phyloP scores from a whole-genome alignment of 345 rosid species.

The Linum lewisii region DNA sequence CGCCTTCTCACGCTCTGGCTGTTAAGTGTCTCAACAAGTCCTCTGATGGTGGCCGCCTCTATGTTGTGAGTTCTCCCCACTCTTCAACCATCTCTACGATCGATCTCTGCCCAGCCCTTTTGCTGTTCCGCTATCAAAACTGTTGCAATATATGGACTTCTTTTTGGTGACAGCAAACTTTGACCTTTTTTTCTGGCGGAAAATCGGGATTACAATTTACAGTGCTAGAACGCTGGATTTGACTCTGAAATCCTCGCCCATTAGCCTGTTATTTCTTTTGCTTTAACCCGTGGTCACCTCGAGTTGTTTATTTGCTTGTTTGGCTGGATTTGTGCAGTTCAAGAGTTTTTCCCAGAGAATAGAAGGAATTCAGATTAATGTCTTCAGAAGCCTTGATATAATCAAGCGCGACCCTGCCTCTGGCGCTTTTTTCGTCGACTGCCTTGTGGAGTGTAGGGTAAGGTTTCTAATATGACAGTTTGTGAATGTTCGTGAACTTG shows the following conservation, averaged over 20 bases:
- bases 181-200: background rate
- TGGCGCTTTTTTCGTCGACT: conserved; percentile 68
- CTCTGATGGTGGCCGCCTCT: conserved; percentile 64
- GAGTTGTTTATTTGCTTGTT: background rate
- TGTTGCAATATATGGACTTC: background rate
- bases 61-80: conserved; percentile 32
- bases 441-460: conserved; percentile 92
- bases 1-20: conserved; percentile 46
- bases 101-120: background rate
- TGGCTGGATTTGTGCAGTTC: conserved; percentile 39
- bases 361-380: conserved; percentile 68
- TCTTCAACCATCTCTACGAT: background rate
- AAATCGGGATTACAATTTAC: background rate
- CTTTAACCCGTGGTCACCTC: background rate
- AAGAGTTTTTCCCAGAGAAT: conserved; percentile 55
- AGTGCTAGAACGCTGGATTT: too few species aligned
- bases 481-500: background rate
- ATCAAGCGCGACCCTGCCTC: conserved; percentile 63
- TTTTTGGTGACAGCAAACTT: background rate
- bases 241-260: too few species aligned
- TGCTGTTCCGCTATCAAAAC: background rate
- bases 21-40: conserved; percentile 82
- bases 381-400: conserved; percentile 52
- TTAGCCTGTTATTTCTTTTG: background rate
- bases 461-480: conserved; percentile 10